Percentiles rank a stretch among this genome's conserved stretches.
These are phyloP conservation scores for Cryptococcus hybrid DNA, from an alignment of 1,284 basidiomycete species.

Conservation along the genomic window DNA sequence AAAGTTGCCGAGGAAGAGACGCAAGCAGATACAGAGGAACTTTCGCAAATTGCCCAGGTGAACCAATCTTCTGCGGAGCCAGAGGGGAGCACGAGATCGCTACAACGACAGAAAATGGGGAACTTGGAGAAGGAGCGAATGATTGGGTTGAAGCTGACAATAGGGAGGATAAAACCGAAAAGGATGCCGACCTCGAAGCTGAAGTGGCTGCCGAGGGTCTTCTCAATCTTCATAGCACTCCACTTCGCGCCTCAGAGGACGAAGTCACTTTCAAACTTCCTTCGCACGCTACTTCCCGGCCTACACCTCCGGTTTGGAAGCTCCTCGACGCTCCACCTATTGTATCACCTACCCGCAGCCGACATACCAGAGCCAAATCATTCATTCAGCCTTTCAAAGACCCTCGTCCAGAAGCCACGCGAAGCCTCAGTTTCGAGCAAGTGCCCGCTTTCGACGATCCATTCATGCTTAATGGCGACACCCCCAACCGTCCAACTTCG, in stretches of 20 bases:
- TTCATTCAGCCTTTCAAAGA: conserved; percentile 16
- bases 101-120: conserved; percentile 1
- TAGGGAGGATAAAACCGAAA: background rate
- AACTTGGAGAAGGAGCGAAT: background rate
- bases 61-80: background rate
- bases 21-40: background rate
- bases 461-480: conserved; percentile 4
- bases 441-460: conserved; percentile 8
- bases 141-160: background rate
- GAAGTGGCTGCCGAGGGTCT: conserved; percentile 15
- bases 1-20: background rate
- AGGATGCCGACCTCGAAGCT: background rate
- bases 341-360: background rate
- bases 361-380: conserved; percentile 6
- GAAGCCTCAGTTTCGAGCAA: conserved; percentile 10
- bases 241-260: conserved; percentile 7
- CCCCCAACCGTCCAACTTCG: conserved; percentile 1
- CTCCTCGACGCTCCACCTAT: conserved; percentile 6
- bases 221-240: conserved; percentile 15
- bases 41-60: background rate
- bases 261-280: background rate
- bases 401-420: conserved; percentile 15
- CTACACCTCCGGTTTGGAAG: background rate
- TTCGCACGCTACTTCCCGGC: background rate
- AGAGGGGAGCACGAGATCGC: background rate